Base-by-base conservation (phyloP, 2,329 filamentous ascomycete genomes). In the Chaetomiaceae sp. region DNA sequence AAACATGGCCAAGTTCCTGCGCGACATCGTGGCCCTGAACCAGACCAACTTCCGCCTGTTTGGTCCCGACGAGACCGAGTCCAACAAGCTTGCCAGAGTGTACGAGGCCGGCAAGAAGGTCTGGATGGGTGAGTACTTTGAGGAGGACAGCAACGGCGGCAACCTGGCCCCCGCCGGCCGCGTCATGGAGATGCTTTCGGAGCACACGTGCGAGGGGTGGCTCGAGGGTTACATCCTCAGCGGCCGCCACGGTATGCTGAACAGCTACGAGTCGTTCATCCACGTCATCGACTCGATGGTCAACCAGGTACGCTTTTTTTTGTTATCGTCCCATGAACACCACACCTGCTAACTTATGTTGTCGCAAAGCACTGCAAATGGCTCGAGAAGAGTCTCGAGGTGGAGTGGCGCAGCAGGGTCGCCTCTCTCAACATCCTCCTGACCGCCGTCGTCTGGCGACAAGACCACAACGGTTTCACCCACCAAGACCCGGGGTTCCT, bases 271-370 rank as follows among this genome's bases (percentile, higher is more conserved):
- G 66, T 85, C 86, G 0, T 91, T 91, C 64, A 87, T 90, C 53
- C 86, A 90, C 63, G 81, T 91, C 61, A 89, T 91, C 60, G 86
- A 90, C 67, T 88, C 84, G 1, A 91, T 91, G 86, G 86, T 91
- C 54, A 89, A 89, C 66, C 86, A 89, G n/a, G n/a, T n/a, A n/a
- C n/a, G n/a, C n/a, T n/a, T n/a, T n/a, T n/a, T n/a, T n/a, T n/a
- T n/a, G n/a, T n/a, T n/a, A n/a, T n/a, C n/a, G n/a, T n/a, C n/a
- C n/a, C n/a, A n/a, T n/a, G n/a, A n/a, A n/a, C n/a, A n/a, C n/a
- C n/a, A n/a, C n/a, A n/a, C n/a, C n/a, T n/a, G n/a, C n/a, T n/a
- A n/a, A n/a, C n/a, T n/a, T n/a, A n/a, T n/a, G n/a, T n/a, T n/a
- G n/a, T n/a, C n/a, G n/a, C n/a, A n/a, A n/a, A n/a, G 71, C 86